Base-by-base conservation (phyloP, 345 rosid species). In the Eucalyptus erythrocorys region DNA sequence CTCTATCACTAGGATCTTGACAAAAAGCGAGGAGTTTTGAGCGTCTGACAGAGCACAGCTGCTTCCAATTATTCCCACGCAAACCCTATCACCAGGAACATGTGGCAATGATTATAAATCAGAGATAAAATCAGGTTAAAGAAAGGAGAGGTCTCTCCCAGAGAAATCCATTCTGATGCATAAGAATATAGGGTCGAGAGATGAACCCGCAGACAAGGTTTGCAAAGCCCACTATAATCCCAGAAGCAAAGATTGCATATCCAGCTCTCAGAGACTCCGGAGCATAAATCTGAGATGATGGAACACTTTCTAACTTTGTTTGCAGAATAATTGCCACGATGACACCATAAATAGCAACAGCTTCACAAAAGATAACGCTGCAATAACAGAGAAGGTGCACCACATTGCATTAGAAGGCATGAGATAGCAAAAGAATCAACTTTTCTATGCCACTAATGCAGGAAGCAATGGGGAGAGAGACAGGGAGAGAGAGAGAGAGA, bases 261-360 rank as follows among this genome's bases (percentile, higher is more conserved):
- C 99, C 99, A 79, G 99, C 99, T 95, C 99, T 94, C 48, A 98
- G 98, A 90, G 99, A 97, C 90, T 97, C 99, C 2, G 99, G 94
- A 30, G 88, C 99, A 90, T 98, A 90, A 87, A 97, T 93, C 91
- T 92, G 90, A 79, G 99, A 89, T 22, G 91, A 7, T 40, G 99
- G 99, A 86, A 98, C 99, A 88, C 98, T 96, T 94, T 97, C 99
- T 89, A 98, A 89, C 93, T 98, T 98, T 30, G 99, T 98, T 94
- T 98, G 99, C 86, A 97, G 90, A 64, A 98, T 98, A 92, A 98
- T 97, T 87, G 99, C 99, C 89, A 98, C 99, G 80, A 98, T 98
- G 45, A 98, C 99, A 12, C 99, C 99, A 92, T 98, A 98, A 85
- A 98, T 98, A 86, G 99, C 99, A 89, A 98, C 99, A 86, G 99